Evolutionary conservation across 2,329 filamentous ascomycete species (phyloP).

Genomic region (Sclerotinia borealis): DNA sequence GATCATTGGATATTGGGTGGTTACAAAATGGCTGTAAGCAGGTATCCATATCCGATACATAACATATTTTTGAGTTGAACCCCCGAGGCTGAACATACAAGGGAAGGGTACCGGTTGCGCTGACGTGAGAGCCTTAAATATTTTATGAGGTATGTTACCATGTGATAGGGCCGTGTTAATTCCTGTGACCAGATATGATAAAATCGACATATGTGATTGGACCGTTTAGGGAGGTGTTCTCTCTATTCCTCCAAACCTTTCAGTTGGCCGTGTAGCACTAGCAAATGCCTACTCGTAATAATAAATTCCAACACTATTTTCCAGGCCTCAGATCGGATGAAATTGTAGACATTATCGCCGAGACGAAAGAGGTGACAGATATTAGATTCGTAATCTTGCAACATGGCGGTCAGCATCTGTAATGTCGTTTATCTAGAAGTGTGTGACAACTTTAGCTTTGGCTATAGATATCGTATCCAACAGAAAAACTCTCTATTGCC

Average conservation of each 20-base stretch:
- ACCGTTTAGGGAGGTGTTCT: neutral
- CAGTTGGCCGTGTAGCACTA: neutral
- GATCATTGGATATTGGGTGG: neutral
- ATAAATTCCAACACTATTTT: neutral
- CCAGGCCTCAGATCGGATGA: neutral
- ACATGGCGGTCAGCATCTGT: neutral
- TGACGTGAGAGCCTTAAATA: slow-evolving; percentile 4
- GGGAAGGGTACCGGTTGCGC: neutral
- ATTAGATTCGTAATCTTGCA: neutral
- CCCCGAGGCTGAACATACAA: slow-evolving; percentile 1
- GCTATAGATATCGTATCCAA: neutral
- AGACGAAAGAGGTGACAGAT: neutral
- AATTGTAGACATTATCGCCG: neutral
- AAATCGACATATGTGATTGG: neutral
- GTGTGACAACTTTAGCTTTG: neutral
- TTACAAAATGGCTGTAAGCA: neutral
- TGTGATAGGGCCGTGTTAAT: neutral
- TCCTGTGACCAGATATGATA: neutral
- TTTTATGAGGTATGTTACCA: neutral
- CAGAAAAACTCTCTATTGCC: neutral
- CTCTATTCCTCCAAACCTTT: neutral
- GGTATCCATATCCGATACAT: neutral
- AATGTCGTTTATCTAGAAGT: neutral
- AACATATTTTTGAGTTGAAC: neutral
- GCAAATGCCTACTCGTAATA: neutral